Evolutionary conservation across 2,329 filamentous ascomycete genomes (phyloP).

Genomic region (Trichophyton verrucosum): DNA sequence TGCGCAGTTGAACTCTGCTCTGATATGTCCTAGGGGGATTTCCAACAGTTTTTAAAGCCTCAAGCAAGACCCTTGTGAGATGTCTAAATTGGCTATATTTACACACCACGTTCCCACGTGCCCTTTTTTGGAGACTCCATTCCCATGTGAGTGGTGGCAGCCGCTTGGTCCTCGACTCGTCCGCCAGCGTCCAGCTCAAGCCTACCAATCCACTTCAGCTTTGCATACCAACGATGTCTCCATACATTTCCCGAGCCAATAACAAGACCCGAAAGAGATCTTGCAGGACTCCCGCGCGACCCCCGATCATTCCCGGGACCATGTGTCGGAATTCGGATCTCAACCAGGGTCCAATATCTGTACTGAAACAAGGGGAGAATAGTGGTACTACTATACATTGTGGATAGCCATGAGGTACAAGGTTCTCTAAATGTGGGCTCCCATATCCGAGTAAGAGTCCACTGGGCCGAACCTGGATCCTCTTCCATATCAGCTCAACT

Average conservation of each 20-base stretch:
- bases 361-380: not conserved
- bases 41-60: not conserved
- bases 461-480: not conserved
- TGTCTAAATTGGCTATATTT: not conserved
- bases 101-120: not conserved
- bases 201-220: not conserved
- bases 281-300: not conserved
- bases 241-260: not conserved
- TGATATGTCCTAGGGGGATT: not conserved
- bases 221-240: not conserved
- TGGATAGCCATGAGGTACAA: not conserved
- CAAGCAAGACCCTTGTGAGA: not conserved
- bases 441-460: not conserved
- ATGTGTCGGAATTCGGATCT: not conserved
- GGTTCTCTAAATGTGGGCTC: not conserved
- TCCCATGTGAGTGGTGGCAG: not conserved
- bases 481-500: not conserved
- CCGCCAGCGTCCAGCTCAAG: not conserved
- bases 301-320: not conserved
- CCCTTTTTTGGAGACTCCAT: not conserved
- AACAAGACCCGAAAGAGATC: not conserved
- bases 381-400: not conserved
- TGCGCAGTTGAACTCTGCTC: not conserved
- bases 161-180: not conserved
- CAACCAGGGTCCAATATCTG: not conserved